Evolutionary conservation across 164 flowering plant species (phyloP).

Genomic region (Tetracentron sinense): DNA sequence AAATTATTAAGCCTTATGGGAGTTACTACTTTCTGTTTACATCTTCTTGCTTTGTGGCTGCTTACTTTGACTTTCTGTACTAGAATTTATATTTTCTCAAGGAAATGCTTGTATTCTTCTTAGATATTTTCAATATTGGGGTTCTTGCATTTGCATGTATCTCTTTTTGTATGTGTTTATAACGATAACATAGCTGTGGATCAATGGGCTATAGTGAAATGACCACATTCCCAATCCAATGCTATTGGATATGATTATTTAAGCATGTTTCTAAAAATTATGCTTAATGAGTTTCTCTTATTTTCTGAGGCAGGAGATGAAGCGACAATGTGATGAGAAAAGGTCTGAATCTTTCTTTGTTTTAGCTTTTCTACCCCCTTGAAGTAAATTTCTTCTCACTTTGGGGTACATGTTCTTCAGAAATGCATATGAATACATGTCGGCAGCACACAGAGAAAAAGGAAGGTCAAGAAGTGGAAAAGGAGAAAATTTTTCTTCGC

Average conservation of each 20-base stretch:
- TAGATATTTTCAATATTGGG: no score
- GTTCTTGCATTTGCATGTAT: no score
- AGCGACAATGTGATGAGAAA: constrained; percentile 85
- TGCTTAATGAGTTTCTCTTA: background rate
- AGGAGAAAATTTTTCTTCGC: constrained; percentile 49
- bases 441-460: constrained; percentile 49
- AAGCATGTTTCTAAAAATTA: background rate
- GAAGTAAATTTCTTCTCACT: constrained; percentile 16
- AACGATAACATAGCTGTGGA: no score
- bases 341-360: constrained; percentile 44
- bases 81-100: no score
- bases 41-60: no score
- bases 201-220: no score
- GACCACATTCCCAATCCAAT: no score
- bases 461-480: constrained; percentile 57
- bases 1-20: no score
- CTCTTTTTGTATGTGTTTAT: no score
- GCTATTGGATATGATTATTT: background rate
- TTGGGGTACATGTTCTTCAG: constrained; percentile 35
- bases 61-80: no score
- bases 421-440: constrained; percentile 51
- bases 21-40: no score
- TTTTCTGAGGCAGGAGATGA: constrained; percentile 74
- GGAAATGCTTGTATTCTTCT: no score
- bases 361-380: constrained; percentile 6